Base-by-base conservation (phyloP, 1,284 basidiomycete species). In the Mixia osmundae region DNA sequence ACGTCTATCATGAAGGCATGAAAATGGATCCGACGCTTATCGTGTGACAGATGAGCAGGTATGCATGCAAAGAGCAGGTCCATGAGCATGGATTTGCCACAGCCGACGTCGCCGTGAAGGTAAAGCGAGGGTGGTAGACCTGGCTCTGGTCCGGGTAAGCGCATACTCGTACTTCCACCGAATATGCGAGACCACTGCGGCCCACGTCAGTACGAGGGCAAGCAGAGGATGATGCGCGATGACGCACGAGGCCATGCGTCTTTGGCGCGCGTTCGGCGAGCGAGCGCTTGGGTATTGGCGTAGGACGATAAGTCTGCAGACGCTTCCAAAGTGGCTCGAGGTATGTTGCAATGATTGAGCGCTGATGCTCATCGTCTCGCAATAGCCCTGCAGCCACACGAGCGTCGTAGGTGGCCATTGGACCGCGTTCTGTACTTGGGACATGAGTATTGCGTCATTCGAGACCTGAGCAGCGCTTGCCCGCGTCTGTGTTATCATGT, bases 1-100 rank as follows among this genome's bases (percentile, higher is more conserved):
- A 94, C 85, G 52, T 97, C 89, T 45, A 95, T 75, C 91, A 99
- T 97, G 63, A 99, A 97, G 25, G 79, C 76, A 52, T 91, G 83
- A 53, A 97, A 97, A 57, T 97, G 89, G 14, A 94, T 79, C 25
- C 89, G 67, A 26, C 76, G 75, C 53, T 80, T 82, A 41, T 8
- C 9, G n/a, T 25, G 14, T 22, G 14, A 21, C n/a, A 25, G 9
- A 24, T 22, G 5, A 10, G 21, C 6, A 9, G 33, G 22, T 54
- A 31, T 35, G 25, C 20, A 37, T 40, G 39, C 35, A 38, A 36
- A 83, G 59, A 97, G 91, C 14, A 97, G 63, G 57, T 99, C 91
- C 91, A 99, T 99, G 44, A 99, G 71, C 87, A 97, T 95, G 1
- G 79, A 80, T 65, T 83, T 83, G 18, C 91, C 89, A 4, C 87